These are phyloP conservation scores for Vitis cinerea DNA, from an alignment of 164 flowering plant species.

Conservation along the genomic window DNA sequence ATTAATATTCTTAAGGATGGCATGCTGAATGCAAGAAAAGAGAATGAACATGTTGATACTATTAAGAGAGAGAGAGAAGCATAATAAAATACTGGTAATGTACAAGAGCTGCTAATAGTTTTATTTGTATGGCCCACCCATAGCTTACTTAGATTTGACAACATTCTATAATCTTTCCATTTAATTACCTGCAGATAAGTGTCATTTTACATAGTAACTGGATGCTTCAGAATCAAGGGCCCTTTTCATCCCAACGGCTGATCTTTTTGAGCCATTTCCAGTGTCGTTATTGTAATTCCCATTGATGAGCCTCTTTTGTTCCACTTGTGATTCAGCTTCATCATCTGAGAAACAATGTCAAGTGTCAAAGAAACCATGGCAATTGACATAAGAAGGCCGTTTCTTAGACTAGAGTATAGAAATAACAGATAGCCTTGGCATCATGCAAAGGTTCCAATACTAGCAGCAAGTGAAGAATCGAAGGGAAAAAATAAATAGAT, in stretches of 20 bases:
- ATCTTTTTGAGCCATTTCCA: slow-evolving; percentile 16
- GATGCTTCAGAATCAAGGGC: slow-evolving; percentile 22
- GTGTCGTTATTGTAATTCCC: background rate
- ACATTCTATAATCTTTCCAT: background rate
- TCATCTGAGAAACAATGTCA: slow-evolving; percentile 35
- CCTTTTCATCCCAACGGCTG: slow-evolving; percentile 52
- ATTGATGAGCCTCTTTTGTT: slow-evolving; percentile 13
- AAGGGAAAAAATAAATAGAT: background rate
- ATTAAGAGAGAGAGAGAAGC: background rate
- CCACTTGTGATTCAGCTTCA: slow-evolving; percentile 27
- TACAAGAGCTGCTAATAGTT: background rate
- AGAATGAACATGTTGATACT: too few relatives aligned
- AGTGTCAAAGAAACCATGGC: background rate
- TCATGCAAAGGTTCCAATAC: background rate
- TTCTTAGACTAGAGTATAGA: background rate
- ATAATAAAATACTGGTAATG: background rate
- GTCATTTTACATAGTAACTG: slow-evolving; percentile 2
- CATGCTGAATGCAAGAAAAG: too few relatives aligned
- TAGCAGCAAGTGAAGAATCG: background rate
- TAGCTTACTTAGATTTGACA: background rate
- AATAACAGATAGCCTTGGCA: too few relatives aligned
- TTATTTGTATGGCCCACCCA: background rate
- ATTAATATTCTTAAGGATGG: too few relatives aligned
- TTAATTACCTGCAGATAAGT: slow-evolving; percentile 2
- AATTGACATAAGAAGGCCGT: background rate